Base-by-base conservation (phyloP, 78 protist species). In the Dictyostelium capitatum region DNA sequence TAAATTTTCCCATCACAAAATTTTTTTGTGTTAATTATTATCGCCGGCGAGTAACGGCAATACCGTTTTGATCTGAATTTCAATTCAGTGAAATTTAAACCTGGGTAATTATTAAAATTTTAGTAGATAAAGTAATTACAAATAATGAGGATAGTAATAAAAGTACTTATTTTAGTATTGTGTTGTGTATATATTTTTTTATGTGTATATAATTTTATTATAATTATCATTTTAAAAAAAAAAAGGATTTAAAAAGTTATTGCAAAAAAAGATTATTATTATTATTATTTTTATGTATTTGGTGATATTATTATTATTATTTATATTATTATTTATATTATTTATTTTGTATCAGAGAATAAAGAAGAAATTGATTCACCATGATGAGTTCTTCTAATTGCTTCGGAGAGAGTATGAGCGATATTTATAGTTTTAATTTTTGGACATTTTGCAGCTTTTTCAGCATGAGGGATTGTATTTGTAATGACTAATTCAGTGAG, bases 361-460 rank as follows among this genome's bases (percentile, higher is more conserved):
- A 87, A 77, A 9, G 92, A 87, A 15, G 92, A 87, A 64, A 87
- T 87, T 17, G 84, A 77, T 77, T 87, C 92, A 87, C 98, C 98
- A 59, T 97, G 95, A 81, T 97, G 98, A 48, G 98, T 97, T 50
- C 98, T 89, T 32, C 97, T 82, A 46, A 97, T 97, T 23, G 98
- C 97, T 89, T 97, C 98, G 19, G 97, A 95, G 6, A 97, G 62
- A 75, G 96, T 90, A n/a, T 95, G 96, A 19, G 97, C 94, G 28
- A 95, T 85, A 32, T 97, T 97, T 23, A 97, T 94, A 62, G 92
- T 89, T 53, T 93, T 85, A 74, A 93, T 47, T 77, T 85, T 85
- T 77, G 83, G 57, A n/a, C 91, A 93, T 25, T 75, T n/a, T 46
- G 87, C 89, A 2, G 91, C 91, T 46, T 83, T 93, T 23, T 94